A percentile compares a stretch with the other conserved stretches of the same genome.
Conservation (phyloP, 1,284 basidiomycete genomes). For the Ustilago cynodontis region DNA sequence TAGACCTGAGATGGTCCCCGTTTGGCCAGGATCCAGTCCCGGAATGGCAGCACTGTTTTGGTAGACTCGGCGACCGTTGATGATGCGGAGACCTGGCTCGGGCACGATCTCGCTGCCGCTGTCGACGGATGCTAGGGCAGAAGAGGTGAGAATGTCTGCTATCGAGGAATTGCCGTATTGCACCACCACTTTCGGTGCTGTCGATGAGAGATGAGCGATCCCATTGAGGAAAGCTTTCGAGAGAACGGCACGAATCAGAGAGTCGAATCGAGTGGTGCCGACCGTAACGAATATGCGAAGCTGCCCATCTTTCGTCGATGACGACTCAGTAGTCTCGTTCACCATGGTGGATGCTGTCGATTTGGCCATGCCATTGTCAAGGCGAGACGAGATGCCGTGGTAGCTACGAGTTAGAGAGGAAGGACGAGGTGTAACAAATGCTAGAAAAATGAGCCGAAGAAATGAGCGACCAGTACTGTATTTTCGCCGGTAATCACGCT, state of each 20-base stretch:
- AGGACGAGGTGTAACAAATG: background rate
- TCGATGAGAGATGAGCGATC: slow-evolving; percentile 19
- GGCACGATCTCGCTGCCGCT: slow-evolving; percentile 41
- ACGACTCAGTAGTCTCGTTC: background rate
- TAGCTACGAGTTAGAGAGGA: background rate
- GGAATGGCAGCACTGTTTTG: slow-evolving; percentile 27
- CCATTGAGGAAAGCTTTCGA: slow-evolving; percentile 32
- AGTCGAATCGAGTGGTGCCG: slow-evolving; percentile 61
- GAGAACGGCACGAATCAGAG: slow-evolving; percentile 49
- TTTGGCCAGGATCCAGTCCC: slow-evolving; percentile 44
- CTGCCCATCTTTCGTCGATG: background rate
- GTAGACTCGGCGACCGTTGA: slow-evolving; percentile 48
- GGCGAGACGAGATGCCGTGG: background rate
- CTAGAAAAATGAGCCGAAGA: background rate
- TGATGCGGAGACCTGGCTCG: slow-evolving; percentile 44
- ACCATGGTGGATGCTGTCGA: slow-evolving; percentile 12
- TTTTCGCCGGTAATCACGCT: background rate
- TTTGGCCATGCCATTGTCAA: background rate
- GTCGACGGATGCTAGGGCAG: slow-evolving; percentile 35
- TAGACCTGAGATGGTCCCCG: slow-evolving; percentile 37
- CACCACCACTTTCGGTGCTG: slow-evolving; percentile 13
- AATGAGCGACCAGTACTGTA: slow-evolving; percentile 10
- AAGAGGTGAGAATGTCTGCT: slow-evolving; percentile 32
- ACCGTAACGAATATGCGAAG: slow-evolving; percentile 59
- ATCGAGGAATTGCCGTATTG: slow-evolving; percentile 53